A percentile compares a stretch with the other conserved stretches of the same genome.
These are phyloP conservation scores for Xylaria palmicola DNA, from an alignment of 495 filamentous ascomycete species.

Conservation along the genomic window DNA sequence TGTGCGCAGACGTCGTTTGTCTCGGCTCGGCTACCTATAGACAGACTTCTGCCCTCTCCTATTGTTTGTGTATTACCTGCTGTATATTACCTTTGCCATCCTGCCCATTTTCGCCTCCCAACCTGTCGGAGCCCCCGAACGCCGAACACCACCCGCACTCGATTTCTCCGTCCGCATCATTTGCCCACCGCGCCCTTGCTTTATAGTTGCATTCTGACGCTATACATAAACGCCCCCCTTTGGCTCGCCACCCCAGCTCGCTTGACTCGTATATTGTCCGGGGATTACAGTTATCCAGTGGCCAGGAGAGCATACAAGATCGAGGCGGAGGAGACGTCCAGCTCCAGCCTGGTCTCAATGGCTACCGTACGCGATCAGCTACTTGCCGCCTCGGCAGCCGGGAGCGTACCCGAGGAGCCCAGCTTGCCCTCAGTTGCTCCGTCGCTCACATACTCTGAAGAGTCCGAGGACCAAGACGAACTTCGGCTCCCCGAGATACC, in stretches of 20 bases:
- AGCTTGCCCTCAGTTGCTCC: slow-evolving; percentile 40
- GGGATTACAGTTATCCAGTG: not conserved
- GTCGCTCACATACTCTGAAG: slow-evolving; percentile 52
- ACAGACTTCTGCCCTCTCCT: not conserved
- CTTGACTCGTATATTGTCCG: not conserved
- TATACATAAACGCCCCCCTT: not conserved
- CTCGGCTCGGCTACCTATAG: not conserved
- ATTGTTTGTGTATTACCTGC: not conserved
- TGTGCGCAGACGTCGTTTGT: not conserved
- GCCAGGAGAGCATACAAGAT: not conserved
- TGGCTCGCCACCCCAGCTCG: not conserved
- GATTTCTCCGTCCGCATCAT: too few species aligned
- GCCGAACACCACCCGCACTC: not conserved
- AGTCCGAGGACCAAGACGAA: slow-evolving; percentile 45
- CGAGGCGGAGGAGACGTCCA: not conserved
- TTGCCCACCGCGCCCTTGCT: too few species aligned
- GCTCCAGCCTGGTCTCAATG: slow-evolving; percentile 14
- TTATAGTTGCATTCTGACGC: not conserved
- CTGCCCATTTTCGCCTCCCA: not conserved
- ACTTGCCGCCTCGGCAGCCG: slow-evolving; percentile 20
- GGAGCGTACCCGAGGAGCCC: slow-evolving; percentile 37
- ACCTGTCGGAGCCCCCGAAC: not conserved
- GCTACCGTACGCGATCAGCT: slow-evolving; percentile 19
- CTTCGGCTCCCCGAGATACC: slow-evolving; percentile 26
- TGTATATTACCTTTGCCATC: not conserved